phyloP scores from a whole-genome alignment of 176 grass and related monocot genomes.

The Carex pumila region DNA sequence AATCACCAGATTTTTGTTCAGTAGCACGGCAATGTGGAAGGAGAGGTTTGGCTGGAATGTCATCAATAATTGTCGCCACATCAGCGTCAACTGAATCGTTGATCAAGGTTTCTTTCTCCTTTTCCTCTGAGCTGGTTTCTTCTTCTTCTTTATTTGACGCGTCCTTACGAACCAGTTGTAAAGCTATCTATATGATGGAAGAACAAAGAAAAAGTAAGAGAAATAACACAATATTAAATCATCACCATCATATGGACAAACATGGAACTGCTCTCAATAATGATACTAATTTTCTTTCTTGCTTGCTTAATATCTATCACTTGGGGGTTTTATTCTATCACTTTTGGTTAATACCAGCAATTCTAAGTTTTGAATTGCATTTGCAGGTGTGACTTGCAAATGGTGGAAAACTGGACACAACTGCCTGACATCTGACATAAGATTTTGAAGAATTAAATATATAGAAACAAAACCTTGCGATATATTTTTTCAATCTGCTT shows the following conservation, averaged over 20 bases:
- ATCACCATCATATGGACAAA: conserved; percentile 25
- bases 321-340: background rate
- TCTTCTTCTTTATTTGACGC: conserved; percentile 38
- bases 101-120: conserved; percentile 18
- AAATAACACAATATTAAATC: background rate
- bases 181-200: conserved; percentile 58
- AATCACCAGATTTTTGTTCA: conserved; percentile 50
- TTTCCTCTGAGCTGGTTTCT: conserved; percentile 26
- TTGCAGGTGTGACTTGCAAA: background rate
- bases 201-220: background rate
- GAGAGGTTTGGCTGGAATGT: conserved; percentile 42
- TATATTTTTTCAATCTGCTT: conserved; percentile 99
- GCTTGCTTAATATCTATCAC: background rate
- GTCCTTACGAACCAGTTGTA: conserved; percentile 71
- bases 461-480: conserved; percentile 69
- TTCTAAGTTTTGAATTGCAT: background rate
- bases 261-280: background rate
- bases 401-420: background rate
- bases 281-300: background rate
- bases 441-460: background rate
- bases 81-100: conserved; percentile 21
- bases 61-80: conserved; percentile 24
- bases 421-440: background rate
- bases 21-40: conserved; percentile 50
- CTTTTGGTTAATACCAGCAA: background rate